A percentile compares a stretch with the other conserved stretches of the same genome.
These are phyloP conservation scores for Calycina marina DNA, from an alignment of 2,329 filamentous ascomycete genomes.

Conservation along the genomic window DNA sequence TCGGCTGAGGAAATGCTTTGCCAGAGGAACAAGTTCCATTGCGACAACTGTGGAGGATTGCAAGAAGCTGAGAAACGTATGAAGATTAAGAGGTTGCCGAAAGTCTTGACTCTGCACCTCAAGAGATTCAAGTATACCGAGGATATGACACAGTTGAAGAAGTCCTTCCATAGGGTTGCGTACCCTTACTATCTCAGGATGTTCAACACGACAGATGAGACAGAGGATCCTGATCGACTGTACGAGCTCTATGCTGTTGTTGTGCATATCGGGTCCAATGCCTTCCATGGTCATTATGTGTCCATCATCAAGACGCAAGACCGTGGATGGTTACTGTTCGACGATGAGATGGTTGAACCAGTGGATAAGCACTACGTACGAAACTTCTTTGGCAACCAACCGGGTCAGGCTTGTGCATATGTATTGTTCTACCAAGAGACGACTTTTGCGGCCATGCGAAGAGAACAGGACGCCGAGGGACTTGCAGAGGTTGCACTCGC, in stretches of 20 bases:
- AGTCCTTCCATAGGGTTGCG: slow-evolving; percentile 90
- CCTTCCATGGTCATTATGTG: slow-evolving; percentile 95
- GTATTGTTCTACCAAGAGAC: slow-evolving; percentile 97
- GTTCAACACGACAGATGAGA: slow-evolving; percentile 79
- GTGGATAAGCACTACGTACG: slow-evolving; percentile 92
- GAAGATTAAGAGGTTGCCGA: slow-evolving; percentile 93
- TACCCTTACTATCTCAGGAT: slow-evolving; percentile 88
- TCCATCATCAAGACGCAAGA: slow-evolving; percentile 97
- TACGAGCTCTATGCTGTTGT: slow-evolving; percentile 97
- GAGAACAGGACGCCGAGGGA: slow-evolving; percentile 74
- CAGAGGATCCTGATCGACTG: slow-evolving; percentile 81
- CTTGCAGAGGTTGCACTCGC: slow-evolving; percentile 42
- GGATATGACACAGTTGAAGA: slow-evolving; percentile 83
- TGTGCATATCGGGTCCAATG: slow-evolving; percentile 90
- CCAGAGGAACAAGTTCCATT: slow-evolving; percentile 97
- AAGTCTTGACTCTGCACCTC: slow-evolving; percentile 79
- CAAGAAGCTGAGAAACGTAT: slow-evolving; percentile 98
- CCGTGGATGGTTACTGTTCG: slow-evolving; percentile 88
- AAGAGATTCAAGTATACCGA: slow-evolving; percentile 99
- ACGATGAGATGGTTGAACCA: slow-evolving; percentile 96
- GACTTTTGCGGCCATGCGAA: slow-evolving; percentile 48
- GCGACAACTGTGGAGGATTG: slow-evolving; percentile 87
- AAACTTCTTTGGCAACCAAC: slow-evolving; percentile 93
- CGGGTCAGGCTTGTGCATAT: slow-evolving; percentile 84
- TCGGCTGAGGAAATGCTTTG: slow-evolving; percentile 98